Percentiles rank a stretch among this genome's conserved stretches.
Conservation (phyloP, 768 basidiomycete species). For the Saitozyma sp. region DNA sequence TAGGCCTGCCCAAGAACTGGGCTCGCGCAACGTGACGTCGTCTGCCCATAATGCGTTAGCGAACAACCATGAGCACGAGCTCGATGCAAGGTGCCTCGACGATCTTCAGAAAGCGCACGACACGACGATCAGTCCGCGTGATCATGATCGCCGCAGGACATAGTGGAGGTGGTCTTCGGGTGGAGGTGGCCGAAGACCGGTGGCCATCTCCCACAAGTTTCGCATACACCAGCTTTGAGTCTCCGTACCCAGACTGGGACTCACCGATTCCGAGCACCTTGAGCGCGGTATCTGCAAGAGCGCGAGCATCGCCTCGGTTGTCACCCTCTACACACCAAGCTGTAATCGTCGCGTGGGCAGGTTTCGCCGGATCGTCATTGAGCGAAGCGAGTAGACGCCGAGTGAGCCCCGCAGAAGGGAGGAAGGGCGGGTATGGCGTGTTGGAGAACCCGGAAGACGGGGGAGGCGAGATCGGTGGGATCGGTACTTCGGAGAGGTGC, state of each 20-base stretch:
- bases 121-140: too few species aligned
- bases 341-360: slow-evolving; percentile 60
- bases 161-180: too few species aligned
- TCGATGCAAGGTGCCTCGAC: too few species aligned
- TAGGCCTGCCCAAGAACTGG: slow-evolving; percentile 39
- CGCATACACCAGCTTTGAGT: not conserved
- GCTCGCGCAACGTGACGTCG: slow-evolving; percentile 27
- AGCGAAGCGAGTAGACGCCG: slow-evolving; percentile 66
- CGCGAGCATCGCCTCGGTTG: slow-evolving; percentile 67
- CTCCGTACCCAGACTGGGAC: not conserved
- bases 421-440: slow-evolving; percentile 62
- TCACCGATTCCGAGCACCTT: slow-evolving; percentile 19
- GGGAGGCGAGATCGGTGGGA: slow-evolving; percentile 7
- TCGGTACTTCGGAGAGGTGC: slow-evolving; percentile 13
- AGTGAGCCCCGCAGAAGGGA: slow-evolving; percentile 76
- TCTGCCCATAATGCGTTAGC: slow-evolving; percentile 3
- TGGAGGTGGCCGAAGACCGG: too few species aligned
- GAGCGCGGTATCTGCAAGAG: slow-evolving; percentile 22
- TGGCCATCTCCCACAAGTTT: not conserved
- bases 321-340: slow-evolving; percentile 82
- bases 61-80: not conserved
- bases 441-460: not conserved
- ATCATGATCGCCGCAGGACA: too few species aligned
- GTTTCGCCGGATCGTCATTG: slow-evolving; percentile 56
- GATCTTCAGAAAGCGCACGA: too few species aligned